phyloP scores from a whole-genome alignment of 208 protist species.

The Acanthamoeba sp. region DNA sequence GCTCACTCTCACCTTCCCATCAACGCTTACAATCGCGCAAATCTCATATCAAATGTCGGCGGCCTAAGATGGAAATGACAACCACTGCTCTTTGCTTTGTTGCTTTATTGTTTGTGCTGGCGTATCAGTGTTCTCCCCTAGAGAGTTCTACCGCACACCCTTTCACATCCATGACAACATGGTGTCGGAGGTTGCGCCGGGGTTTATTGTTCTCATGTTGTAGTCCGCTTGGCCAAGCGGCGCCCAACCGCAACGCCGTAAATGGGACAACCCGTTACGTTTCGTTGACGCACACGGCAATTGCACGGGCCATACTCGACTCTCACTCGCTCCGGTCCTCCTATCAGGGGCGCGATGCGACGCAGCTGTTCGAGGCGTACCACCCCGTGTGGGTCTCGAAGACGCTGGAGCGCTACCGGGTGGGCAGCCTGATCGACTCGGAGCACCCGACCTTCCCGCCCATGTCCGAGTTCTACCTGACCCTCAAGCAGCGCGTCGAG shows the following conservation, averaged over 20 bases:
- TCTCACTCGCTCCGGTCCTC: background rate
- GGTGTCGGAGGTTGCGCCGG: background rate
- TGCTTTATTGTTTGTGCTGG: no score
- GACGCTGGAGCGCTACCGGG: conserved; percentile 62
- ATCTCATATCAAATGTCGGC: background rate
- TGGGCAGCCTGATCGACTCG: conserved; percentile 56
- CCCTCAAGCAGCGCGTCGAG: conserved; percentile 67
- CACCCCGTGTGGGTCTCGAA: conserved; percentile 65
- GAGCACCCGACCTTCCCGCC: conserved; percentile 45
- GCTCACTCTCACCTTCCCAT: no score
- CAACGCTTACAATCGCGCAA: background rate
- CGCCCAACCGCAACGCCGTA: background rate
- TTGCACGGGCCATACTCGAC: no score
- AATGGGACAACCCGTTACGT: background rate
- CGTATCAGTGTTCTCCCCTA: no score
- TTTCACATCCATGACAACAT: no score
- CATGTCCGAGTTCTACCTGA: conserved; percentile 74
- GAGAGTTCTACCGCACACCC: no score
- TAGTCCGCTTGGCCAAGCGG: no score
- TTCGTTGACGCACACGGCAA: background rate
- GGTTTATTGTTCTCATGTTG: background rate
- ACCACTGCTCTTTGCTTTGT: no score
- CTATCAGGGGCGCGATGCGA: conserved; percentile 63
- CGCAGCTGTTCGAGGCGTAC: conserved; percentile 71
- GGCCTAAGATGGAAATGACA: no score